These are phyloP conservation scores for Nemania sp. DNA, from an alignment of 2,329 filamentous ascomycete genomes.

Conservation along the genomic window DNA sequence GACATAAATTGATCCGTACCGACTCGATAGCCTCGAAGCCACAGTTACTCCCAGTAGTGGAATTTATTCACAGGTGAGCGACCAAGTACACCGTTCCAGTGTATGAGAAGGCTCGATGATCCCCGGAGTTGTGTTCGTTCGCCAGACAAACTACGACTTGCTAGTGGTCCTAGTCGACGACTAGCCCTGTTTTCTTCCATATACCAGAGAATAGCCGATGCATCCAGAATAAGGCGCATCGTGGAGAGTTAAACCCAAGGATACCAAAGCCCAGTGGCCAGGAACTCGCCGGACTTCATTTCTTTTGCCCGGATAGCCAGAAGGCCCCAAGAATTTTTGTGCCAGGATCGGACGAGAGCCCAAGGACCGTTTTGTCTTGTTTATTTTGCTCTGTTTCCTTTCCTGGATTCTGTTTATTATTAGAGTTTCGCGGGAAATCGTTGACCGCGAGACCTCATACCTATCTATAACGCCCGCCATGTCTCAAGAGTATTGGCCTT, in stretches of 20 bases:
- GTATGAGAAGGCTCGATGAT: constrained; percentile 22
- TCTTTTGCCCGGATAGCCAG: constrained; percentile 33
- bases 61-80: constrained; percentile 37
- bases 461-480: constrained; percentile 58
- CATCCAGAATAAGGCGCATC: constrained; percentile 34
- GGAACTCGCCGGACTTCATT: constrained; percentile 35
- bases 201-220: constrained; percentile 30
- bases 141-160: constrained; percentile 34
- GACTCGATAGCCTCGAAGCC: constrained; percentile 16
- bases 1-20: constrained; percentile 37
- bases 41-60: constrained; percentile 19
- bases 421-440: constrained; percentile 31
- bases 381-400: constrained; percentile 33
- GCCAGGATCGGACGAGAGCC: constrained; percentile 32
- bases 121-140: constrained; percentile 35
- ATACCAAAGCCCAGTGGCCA: constrained; percentile 35
- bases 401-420: constrained; percentile 15
- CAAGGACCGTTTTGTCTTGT: constrained; percentile 32
- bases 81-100: constrained; percentile 33
- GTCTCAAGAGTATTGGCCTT: constrained; percentile 63
- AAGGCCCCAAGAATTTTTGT: constrained; percentile 24
- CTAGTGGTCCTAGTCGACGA: constrained; percentile 33
- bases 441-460: constrained; percentile 56
- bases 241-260: constrained; percentile 34
- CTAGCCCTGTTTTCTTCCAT: constrained; percentile 36